A percentile compares a stretch with the other conserved stretches of the same genome.
Evolutionary conservation across 164 flowering plant genomes (phyloP).

Genomic region (Vitis amurensis): DNA sequence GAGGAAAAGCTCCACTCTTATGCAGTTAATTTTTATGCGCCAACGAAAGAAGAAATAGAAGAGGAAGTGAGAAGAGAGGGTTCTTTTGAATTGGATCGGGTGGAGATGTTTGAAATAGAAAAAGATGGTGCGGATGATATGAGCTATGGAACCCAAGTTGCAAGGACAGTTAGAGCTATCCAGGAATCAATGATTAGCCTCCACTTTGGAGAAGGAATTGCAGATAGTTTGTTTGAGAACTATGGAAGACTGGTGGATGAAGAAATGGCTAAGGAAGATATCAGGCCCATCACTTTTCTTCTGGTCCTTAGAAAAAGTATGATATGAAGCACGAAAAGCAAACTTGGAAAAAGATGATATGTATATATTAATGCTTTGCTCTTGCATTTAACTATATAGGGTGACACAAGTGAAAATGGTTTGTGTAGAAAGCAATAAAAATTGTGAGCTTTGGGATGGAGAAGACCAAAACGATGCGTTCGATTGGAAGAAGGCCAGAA

Average conservation of each 20-base stretch:
- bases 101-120: conserved; percentile 57
- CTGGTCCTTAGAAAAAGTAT: conserved; percentile 44
- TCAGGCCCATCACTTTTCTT: conserved; percentile 48
- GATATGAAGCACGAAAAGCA: background rate
- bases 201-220: conserved; percentile 68
- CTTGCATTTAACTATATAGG: too few species aligned
- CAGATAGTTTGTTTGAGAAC: conserved; percentile 59
- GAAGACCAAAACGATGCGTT: too few species aligned
- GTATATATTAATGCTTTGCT: too few species aligned
- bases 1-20: conserved; percentile 64
- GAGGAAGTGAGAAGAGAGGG: conserved; percentile 56
- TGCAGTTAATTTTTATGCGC: conserved; percentile 75
- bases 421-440: too few species aligned
- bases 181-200: conserved; percentile 67
- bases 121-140: conserved; percentile 15
- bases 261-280: conserved; percentile 55
- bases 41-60: conserved; percentile 65
- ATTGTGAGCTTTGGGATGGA: too few species aligned
- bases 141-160: conserved; percentile 51
- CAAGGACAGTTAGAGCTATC: conserved; percentile 70
- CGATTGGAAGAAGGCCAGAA: too few species aligned
- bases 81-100: conserved; percentile 45
- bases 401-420: too few species aligned
- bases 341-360: too few species aligned
- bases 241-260: conserved; percentile 61